A percentile compares a stretch with the other conserved stretches of the same genome.
These are phyloP conservation scores for Lasiodiplodia theobromae DNA, from an alignment of 2,329 filamentous ascomycete genomes.

Conservation along the genomic window DNA sequence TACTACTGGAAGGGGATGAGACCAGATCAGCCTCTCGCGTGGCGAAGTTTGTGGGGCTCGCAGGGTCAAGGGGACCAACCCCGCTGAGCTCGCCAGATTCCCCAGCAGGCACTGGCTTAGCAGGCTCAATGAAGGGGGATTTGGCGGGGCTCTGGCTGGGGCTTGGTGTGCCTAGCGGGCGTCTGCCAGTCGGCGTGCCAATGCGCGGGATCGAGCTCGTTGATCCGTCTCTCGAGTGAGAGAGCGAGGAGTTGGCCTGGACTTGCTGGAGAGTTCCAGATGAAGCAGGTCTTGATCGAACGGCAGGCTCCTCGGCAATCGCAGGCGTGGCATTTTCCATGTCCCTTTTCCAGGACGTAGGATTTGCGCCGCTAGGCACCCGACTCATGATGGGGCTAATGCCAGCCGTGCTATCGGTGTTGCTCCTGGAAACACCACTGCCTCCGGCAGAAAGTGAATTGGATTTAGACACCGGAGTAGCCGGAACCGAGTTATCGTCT, in stretches of 20 bases:
- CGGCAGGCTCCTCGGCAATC: conserved; percentile 62
- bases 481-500: conserved; percentile 60
- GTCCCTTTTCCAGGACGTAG: conserved; percentile 34
- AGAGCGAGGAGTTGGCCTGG: conserved; percentile 43
- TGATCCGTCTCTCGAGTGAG: conserved; percentile 51
- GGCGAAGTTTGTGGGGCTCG: conserved; percentile 40
- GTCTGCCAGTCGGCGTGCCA: conserved; percentile 59
- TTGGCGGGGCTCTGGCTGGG: conserved; percentile 68
- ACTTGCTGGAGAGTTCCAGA: conserved; percentile 17
- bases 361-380: conserved; percentile 55
- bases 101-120: conserved; percentile 52
- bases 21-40: conserved; percentile 48
- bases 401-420: conserved; percentile 67
- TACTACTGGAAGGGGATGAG: conserved; percentile 36
- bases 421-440: conserved; percentile 61
- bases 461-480: conserved; percentile 58
- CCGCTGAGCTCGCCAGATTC: conserved; percentile 55
- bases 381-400: conserved; percentile 72
- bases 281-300: conserved; percentile 45
- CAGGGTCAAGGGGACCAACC: conserved; percentile 44
- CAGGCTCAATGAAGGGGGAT: conserved; percentile 60
- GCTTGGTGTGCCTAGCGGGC: conserved; percentile 64
- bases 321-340: conserved; percentile 57
- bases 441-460: conserved; percentile 44
- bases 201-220: conserved; percentile 47